Evolutionary conservation across 306 rosid species (phyloP).

Genomic region (Pyrus betulifolia): DNA sequence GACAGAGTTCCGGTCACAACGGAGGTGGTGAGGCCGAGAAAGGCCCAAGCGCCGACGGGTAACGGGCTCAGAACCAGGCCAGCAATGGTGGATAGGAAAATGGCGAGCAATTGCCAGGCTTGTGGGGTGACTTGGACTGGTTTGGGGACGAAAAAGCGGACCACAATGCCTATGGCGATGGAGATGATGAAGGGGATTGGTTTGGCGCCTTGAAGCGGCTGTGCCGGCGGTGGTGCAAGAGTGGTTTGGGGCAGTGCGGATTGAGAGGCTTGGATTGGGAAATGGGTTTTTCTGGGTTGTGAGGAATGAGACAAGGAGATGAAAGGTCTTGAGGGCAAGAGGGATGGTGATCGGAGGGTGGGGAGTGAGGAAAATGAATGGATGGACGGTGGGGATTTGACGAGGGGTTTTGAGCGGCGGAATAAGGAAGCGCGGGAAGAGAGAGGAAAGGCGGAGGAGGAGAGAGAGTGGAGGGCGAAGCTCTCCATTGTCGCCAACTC

Average conservation of each 20-base stretch:
- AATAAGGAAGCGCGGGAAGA: slow-evolving; percentile 12
- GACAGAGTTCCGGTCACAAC: slow-evolving; percentile 58
- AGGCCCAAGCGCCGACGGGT: slow-evolving; percentile 98
- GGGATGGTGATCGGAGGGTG: slow-evolving; percentile 29
- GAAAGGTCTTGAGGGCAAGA: slow-evolving; percentile 23
- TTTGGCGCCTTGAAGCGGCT: slow-evolving; percentile 47
- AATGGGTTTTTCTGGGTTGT: slow-evolving; percentile 23
- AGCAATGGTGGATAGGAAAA: slow-evolving; percentile 77
- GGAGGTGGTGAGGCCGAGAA: slow-evolving; percentile 58
- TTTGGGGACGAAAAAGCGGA: slow-evolving; percentile 60
- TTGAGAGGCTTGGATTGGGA: slow-evolving; percentile 36
- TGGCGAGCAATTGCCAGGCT: slow-evolving; percentile 88
- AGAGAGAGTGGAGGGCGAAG: slow-evolving; percentile 29
- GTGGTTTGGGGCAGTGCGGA: not conserved
- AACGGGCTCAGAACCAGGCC: slow-evolving; percentile 84
- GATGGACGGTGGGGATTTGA: slow-evolving; percentile 27
- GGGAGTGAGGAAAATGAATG: slow-evolving; percentile 20
- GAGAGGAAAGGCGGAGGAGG: slow-evolving; percentile 30
- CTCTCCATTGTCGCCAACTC: slow-evolving; percentile 17
- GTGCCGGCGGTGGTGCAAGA: not conserved
- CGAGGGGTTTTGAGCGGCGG: slow-evolving; percentile 20
- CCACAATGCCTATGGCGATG: slow-evolving; percentile 46
- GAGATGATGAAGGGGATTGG: slow-evolving; percentile 55
- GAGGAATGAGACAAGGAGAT: slow-evolving; percentile 19
- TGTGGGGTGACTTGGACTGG: slow-evolving; percentile 62